Percentiles rank a stretch among this genome's conserved stretches.
phyloP scores from a whole-genome alignment of 306 rosid species.

The Cucurbita moschata region DNA sequence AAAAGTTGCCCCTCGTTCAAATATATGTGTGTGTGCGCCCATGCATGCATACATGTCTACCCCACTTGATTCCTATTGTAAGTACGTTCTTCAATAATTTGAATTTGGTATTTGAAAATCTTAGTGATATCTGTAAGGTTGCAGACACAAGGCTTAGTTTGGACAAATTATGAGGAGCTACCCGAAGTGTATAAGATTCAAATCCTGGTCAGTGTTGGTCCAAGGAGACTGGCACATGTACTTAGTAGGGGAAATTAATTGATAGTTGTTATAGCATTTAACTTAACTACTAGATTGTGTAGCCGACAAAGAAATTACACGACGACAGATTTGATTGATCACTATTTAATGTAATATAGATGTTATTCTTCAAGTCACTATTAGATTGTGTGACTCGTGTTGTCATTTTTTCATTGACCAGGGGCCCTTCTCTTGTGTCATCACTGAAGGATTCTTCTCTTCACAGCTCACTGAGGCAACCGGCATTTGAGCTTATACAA shows the following conservation, averaged over 20 bases:
- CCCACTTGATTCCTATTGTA: background rate
- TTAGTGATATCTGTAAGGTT: background rate
- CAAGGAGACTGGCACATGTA: background rate
- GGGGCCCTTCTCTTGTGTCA: conserved; percentile 91
- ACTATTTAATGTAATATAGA: background rate
- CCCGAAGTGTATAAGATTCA: background rate
- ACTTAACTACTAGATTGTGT: background rate
- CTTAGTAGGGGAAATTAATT: background rate
- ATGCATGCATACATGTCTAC: too few relatives aligned
- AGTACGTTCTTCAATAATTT: background rate
- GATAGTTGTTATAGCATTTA: background rate
- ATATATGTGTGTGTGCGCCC: too few relatives aligned
- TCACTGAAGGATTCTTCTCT: conserved; percentile 86
- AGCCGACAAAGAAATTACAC: background rate
- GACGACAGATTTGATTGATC: background rate
- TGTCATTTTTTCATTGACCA: conserved; percentile 30
- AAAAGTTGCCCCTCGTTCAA: too few relatives aligned
- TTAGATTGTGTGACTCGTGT: background rate
- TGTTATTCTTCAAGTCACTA: background rate
- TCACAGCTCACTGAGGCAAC: conserved; percentile 83
- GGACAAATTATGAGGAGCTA: background rate
- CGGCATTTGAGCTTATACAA: conserved; percentile 90
- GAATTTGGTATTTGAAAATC: background rate
- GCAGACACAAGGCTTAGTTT: background rate
- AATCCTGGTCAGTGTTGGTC: background rate